Conservation (phyloP, 768 basidiomycete species). For the Suillus variegatus region DNA sequence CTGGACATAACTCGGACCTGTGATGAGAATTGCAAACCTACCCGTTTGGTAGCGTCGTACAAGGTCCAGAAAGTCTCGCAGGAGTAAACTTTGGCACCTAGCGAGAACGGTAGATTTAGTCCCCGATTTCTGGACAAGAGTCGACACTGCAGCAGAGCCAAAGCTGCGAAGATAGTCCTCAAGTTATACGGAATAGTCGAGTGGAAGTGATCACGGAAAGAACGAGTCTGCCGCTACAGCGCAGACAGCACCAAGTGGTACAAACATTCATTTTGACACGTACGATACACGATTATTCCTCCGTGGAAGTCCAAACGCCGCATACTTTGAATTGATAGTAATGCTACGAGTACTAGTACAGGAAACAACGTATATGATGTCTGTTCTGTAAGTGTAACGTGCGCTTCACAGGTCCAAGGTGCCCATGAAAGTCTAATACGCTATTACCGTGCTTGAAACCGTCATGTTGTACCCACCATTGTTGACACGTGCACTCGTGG, state of each 20-base stretch:
- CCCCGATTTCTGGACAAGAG: conserved; percentile 92
- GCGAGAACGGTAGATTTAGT: conserved; percentile 84
- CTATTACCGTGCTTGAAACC: too few species aligned
- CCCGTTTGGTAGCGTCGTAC: conserved; percentile 88
- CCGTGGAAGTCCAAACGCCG: background rate
- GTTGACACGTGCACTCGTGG: background rate
- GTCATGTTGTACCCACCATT: background rate
- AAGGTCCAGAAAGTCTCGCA: conserved; percentile 81
- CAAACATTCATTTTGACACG: background rate
- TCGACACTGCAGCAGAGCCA: conserved; percentile 84
- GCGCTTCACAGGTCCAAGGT: background rate
- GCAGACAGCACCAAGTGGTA: too few species aligned
- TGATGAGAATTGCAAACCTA: conserved; percentile 34
- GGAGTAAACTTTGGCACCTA: conserved; percentile 71
- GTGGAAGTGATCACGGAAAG: background rate
- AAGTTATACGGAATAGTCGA: background rate
- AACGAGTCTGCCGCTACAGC: background rate
- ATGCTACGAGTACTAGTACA: background rate
- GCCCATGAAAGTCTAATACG: background rate
- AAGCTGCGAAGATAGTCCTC: conserved; percentile 74
- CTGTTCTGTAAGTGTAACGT: background rate
- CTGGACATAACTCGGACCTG: conserved; percentile 15
- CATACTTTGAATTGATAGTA: background rate
- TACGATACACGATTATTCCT: background rate
- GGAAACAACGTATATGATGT: background rate